Base-by-base conservation (phyloP, 495 filamentous ascomycete genomes). In the Penicillium antarcticum region DNA sequence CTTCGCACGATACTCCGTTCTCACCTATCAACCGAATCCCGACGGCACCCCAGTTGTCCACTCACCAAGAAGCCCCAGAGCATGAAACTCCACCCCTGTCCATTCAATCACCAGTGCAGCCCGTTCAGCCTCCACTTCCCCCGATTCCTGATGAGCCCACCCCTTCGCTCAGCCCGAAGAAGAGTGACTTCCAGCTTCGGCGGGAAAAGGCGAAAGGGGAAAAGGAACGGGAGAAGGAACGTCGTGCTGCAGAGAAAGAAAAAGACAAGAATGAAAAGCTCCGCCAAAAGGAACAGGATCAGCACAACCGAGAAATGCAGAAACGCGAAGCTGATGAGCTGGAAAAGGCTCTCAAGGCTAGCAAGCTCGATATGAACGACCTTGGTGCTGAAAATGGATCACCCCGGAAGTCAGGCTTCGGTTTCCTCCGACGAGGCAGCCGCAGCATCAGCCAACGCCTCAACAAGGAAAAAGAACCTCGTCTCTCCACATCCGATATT, bases 201-300 rank as follows among this genome's bases (percentile, higher is more conserved):
- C 78, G 76, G 51, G 76, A 80, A 29, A 70, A 64, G 40, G 68
- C 65, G 5, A 70, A 79, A 18, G 84, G 80, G 50, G 84, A 87
- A 6, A 29, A 29, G 26, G 26, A 29, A 29, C 26, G 26, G 5
- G 26, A 29, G 51, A 87, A 87, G 57, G 85, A 84, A 41, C 73
- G 75, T 7, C 86, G 83, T 49, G 80, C 78, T 17, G 81, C 82
- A 17, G 84, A 86, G 19, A 92, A 87, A 57, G 86, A 87, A 33
- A 75, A 72, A 47, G 77, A 82, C 47, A 89, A 84, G 59, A 77
- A 74, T 4, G 80, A 81, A 1, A 80, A 87, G 56, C 80, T 81
- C 53, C 82, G 81, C 34, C 76, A 82, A 48, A 87, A 84, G 55
- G 87, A 88, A 26, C 59, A 78, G 10, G 83, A 88, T 0, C 68